Evolutionary conservation across 2,329 filamentous ascomycete genomes (phyloP).

Genomic region (Aspergillus aculeatinus): DNA sequence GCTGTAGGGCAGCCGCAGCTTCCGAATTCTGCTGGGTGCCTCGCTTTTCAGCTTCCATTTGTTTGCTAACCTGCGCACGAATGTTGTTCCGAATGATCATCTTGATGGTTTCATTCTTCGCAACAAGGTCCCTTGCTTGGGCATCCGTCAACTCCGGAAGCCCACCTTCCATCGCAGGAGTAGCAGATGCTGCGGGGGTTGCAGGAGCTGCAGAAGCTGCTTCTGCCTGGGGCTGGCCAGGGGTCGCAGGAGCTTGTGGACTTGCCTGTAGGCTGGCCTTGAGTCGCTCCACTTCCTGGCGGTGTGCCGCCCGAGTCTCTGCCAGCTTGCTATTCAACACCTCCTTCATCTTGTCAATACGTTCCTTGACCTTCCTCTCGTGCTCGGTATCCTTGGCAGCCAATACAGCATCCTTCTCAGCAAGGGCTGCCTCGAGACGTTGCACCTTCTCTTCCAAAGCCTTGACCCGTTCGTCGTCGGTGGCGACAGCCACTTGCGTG

Average conservation of each 20-base stretch:
- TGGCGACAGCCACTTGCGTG: conserved; percentile 23
- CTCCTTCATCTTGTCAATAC: conserved; percentile 61
- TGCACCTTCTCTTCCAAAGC: conserved; percentile 61
- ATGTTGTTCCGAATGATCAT: conserved; percentile 59
- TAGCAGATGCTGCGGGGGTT: conserved; percentile 21
- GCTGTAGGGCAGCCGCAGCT: conserved; percentile 39
- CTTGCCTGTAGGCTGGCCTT: conserved; percentile 43
- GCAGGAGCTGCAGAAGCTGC: conserved; percentile 30
- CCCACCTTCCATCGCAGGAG: conserved; percentile 35
- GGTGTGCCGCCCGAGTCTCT: conserved; percentile 52
- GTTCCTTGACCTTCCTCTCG: conserved; percentile 50
- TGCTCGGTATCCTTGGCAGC: conserved; percentile 52
- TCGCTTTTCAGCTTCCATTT: conserved; percentile 43
- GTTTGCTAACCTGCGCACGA: conserved; percentile 46
- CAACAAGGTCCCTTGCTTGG: conserved; percentile 52
- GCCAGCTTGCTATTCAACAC: conserved; percentile 68
- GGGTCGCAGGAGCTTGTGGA: conserved; percentile 23
- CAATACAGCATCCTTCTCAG: conserved; percentile 47
- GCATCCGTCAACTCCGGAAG: conserved; percentile 48
- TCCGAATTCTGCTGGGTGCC: conserved; percentile 36
- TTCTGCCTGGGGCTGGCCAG: conserved; percentile 20
- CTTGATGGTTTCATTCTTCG: conserved; percentile 51
- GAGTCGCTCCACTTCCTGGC: conserved; percentile 51
- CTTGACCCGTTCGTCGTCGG: conserved; percentile 58
- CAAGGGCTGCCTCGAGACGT: conserved; percentile 52